Evolutionary conservation across 305 asterid species (phyloP), one percentile per base, ranked within the genome.

Genomic region (Solanum hybrid): DNA sequence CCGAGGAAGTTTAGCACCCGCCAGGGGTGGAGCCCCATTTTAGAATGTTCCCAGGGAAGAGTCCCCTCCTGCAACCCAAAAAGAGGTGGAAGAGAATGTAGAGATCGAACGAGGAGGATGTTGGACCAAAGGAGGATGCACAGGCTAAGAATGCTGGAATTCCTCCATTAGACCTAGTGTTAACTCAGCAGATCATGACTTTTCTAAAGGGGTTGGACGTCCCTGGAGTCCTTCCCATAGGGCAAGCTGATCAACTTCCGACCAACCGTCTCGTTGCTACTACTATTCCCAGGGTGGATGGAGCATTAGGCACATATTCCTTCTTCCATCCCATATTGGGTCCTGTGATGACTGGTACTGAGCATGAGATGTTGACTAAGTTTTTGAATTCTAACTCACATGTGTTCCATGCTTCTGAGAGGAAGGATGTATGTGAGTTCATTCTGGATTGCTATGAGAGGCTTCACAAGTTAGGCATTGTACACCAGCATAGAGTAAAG

Each of bases 261-360:
- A 57, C 68, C 10, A 57, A 17, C n/a, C 9, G 1, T 0, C n/a
- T 0, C 3, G 2, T 57, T 57, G 9, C 1, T 6, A 0, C 68
- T 17, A 15, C 68, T 57, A 57, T 57, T 57, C 10, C 10, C 3
- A 57, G 10, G n/a, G 68, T 57, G n/a, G 1, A 17, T 57, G 10
- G 68, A 57, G 68, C 10, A 57, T 2, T 17, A 17, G n/a, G n/a
- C 3, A 15, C 4, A 1, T 0, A 57, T 57, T 0, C n/a, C 68
- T 57, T 15, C n/a, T 57, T 57, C 9, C 3, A 6, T 17, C 68
- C 68, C 68, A 57, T 57, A 15, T 17, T 57, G 68, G 68, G n/a
- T 57, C n/a, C 3, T 17, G 1, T 17, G 9, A 57, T 17, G 68
- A 57, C 9, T 17, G 1, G 68, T 57, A 57, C 1, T 15, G 9